Conservation (phyloP, 1,284 basidiomycete genomes). For the Ustilago sp. region DNA sequence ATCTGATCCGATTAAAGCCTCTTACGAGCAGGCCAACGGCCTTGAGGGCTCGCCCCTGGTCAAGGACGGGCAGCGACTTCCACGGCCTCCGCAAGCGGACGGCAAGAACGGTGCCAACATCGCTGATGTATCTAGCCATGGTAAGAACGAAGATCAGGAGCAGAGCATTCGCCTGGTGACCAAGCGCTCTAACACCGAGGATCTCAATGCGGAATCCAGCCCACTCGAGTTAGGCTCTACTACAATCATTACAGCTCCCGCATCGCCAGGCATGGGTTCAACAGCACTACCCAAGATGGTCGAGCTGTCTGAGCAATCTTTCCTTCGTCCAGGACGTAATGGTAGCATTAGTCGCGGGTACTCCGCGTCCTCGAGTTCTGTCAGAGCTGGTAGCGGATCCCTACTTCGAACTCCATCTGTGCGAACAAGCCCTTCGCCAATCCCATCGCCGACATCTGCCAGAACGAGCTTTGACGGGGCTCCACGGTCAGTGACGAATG, state of each 20-base stretch:
- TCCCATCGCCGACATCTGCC: slow-evolving; percentile 24
- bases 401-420: slow-evolving; percentile 24
- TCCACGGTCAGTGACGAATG: slow-evolving; percentile 10
- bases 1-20: background rate
- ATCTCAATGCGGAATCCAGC: slow-evolving; percentile 12
- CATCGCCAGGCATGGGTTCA: slow-evolving; percentile 20
- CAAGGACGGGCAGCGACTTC: background rate
- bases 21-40: slow-evolving; percentile 6
- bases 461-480: slow-evolving; percentile 36
- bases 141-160: slow-evolving; percentile 17
- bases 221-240: slow-evolving; percentile 5
- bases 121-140: background rate
- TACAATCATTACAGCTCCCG: slow-evolving; percentile 23
- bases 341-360: slow-evolving; percentile 17
- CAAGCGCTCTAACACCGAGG: slow-evolving; percentile 23
- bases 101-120: background rate
- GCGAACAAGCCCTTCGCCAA: slow-evolving; percentile 22
- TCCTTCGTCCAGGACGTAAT: slow-evolving; percentile 26
- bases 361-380: slow-evolving; percentile 8
- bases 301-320: slow-evolving; percentile 20
- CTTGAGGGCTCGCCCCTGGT: background rate
- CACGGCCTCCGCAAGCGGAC: background rate
- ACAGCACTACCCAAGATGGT: slow-evolving; percentile 24
- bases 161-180: slow-evolving; percentile 54
- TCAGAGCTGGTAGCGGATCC: slow-evolving; percentile 7